phyloP scores from a whole-genome alignment of 768 basidiomycete species.

The Suillus subaureus region DNA sequence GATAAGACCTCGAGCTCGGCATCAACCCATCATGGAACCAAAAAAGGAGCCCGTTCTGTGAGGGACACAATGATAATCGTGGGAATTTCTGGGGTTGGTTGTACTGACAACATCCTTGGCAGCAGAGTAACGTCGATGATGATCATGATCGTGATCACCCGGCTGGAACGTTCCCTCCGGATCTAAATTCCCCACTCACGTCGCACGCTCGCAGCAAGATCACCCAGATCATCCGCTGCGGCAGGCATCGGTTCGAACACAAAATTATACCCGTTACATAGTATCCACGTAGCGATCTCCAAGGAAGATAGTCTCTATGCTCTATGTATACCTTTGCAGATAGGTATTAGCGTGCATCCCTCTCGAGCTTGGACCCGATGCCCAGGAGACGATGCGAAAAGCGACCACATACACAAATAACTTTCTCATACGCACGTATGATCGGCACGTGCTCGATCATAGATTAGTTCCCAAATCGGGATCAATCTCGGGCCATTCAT shows the following conservation, averaged over 20 bases:
- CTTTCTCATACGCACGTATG: not conserved
- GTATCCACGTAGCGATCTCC: not conserved
- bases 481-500: not conserved
- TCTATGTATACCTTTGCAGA: not conserved
- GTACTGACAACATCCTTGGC: not conserved
- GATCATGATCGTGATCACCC: not conserved
- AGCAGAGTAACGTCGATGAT: no score
- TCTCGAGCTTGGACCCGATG: constrained; percentile 1
- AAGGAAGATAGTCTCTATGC: not conserved
- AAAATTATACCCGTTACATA: not conserved
- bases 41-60: not conserved
- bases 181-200: not conserved
- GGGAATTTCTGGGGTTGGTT: not conserved
- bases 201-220: not conserved
- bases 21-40: no score
- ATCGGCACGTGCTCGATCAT: constrained; percentile 4
- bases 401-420: not conserved
- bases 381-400: constrained; percentile 4
- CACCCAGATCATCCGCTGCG: not conserved
- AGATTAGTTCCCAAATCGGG: not conserved
- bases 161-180: not conserved
- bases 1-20: not conserved
- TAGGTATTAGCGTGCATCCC: not conserved
- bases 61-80: not conserved
- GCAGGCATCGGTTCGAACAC: not conserved